Evolutionary conservation across 2,329 filamentous ascomycete genomes (phyloP).

Genomic region (Pseudonectria foliicola): DNA sequence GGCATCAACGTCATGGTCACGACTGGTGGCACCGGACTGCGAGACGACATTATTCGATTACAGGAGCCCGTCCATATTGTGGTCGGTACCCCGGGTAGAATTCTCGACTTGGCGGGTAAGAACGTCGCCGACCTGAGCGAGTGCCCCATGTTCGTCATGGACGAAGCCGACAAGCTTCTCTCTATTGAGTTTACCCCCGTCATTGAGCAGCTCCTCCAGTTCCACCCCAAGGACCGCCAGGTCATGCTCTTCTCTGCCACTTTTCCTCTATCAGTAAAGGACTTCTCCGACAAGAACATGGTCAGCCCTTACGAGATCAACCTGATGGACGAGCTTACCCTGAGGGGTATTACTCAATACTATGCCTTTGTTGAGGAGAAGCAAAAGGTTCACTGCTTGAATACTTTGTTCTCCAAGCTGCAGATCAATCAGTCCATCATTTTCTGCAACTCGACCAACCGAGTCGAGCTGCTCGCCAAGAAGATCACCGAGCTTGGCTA

Average conservation of each 20-base stretch:
- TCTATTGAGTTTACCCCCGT: constrained; percentile 96
- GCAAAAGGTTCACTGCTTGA: constrained; percentile 97
- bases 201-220: constrained; percentile 90
- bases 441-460: constrained; percentile 99
- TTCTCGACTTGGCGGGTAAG: constrained; percentile 93
- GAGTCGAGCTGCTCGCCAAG: constrained; percentile 94
- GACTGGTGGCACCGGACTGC: constrained; percentile 88
- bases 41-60: constrained; percentile 93
- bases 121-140: constrained; percentile 92
- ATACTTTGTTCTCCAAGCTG: constrained; percentile 96
- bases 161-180: constrained; percentile 95
- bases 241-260: constrained; percentile 99
- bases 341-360: constrained; percentile 97
- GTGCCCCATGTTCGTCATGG: constrained; percentile 98
- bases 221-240: constrained; percentile 94
- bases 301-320: constrained; percentile 95
- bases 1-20: constrained; percentile 99
- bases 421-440: constrained; percentile 99
- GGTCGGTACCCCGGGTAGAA: constrained; percentile 92
- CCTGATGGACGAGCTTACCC: constrained; percentile 96
- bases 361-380: constrained; percentile 99
- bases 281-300: constrained; percentile 99
- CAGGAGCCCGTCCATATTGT: constrained; percentile 95
- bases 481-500: constrained; percentile 99
- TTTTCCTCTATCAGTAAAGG: constrained; percentile 93